A percentile compares a stretch with the other conserved stretches of the same genome.
Conservation (phyloP, 1,139 yeast species). For the Candida glucosophila region DNA sequence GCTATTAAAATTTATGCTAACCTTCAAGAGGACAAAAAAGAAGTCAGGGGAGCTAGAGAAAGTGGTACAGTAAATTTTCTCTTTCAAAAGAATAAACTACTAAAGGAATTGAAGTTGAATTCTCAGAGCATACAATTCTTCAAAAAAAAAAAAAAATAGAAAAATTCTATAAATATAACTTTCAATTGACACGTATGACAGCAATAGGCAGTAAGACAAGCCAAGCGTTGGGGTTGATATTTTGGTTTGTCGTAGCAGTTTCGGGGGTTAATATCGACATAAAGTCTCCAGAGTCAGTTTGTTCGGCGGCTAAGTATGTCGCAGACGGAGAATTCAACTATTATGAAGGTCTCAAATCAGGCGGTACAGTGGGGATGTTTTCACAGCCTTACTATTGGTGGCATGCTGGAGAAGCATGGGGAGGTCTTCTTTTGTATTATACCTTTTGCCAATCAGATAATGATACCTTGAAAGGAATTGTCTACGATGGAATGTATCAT, state of each 20-base stretch:
- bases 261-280: constrained; percentile 11
- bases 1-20: too few relatives aligned
- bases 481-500: constrained; percentile 35
- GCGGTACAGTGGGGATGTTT: constrained; percentile 57
- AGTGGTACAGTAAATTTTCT: too few relatives aligned
- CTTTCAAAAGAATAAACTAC: too few relatives aligned
- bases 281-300: constrained; percentile 24
- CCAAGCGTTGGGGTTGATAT: too few relatives aligned
- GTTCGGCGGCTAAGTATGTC: constrained; percentile 41
- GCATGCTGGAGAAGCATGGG: constrained; percentile 65
- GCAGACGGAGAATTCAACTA: constrained; percentile 50
- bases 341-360: constrained; percentile 42
- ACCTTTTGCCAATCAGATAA: constrained; percentile 39
- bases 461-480: constrained; percentile 25
- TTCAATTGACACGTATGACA: too few relatives aligned
- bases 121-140: too few relatives aligned
- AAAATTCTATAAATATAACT: neutral
- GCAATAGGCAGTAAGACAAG: too few relatives aligned
- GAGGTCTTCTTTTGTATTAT: constrained; percentile 49
- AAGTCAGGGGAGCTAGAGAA: too few relatives aligned
- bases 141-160: neutral
- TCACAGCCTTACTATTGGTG: constrained; percentile 61
- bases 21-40: too few relatives aligned
- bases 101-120: too few relatives aligned
- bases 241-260: constrained; percentile 1